Base-by-base conservation (phyloP, 1,284 basidiomycete species). In the Inonotus obliquus region DNA sequence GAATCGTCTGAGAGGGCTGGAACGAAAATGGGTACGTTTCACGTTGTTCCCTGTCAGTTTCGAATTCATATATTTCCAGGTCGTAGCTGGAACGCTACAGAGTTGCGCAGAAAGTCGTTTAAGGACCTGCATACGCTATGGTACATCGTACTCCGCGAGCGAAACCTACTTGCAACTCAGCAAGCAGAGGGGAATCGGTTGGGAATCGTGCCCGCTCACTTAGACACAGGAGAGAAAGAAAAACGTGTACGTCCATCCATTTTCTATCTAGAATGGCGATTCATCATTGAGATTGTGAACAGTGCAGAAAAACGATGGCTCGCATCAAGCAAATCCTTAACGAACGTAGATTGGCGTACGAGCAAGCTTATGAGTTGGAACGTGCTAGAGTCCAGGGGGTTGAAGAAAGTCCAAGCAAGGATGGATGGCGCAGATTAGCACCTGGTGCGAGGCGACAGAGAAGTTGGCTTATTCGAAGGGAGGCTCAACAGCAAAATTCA, bases 301-400 rank as follows among this genome's bases (percentile, higher is more conserved):
- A 98, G 96, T 90, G 89, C 72, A 89, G 91, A 54, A 97, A 96
- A 77, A 89, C 92, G n/a, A 97, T 98, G 94, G 94, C 94, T 21
- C 86, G 94, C 48, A 95, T 98, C 75, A 99, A 99, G 75, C 87
- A 86, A 66, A 88, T 98, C 14, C 78, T 98, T 59, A 95, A 95
- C 71, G 96, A 99, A 73, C 87, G 96, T 49, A 84, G 94, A 47
- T 74, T 94, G 14, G 94, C 92, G 6, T 90, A 95, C 77, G 75
- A 91, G 76, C 80, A 85, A 66, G 81, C 87, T 4, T 65, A 82
- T 35, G 70, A 77, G 65, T 76, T 86, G 17, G 74, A 76, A 6
- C 74, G 79, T 62, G 68, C 70, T 47, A 61, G 69, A 54, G 25
- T 32, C 2, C 14, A 19, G 14, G 51, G 41, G 41, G 54, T 53